Conservation (phyloP, 345 rosid species). For the Lumnitzera littorea region DNA sequence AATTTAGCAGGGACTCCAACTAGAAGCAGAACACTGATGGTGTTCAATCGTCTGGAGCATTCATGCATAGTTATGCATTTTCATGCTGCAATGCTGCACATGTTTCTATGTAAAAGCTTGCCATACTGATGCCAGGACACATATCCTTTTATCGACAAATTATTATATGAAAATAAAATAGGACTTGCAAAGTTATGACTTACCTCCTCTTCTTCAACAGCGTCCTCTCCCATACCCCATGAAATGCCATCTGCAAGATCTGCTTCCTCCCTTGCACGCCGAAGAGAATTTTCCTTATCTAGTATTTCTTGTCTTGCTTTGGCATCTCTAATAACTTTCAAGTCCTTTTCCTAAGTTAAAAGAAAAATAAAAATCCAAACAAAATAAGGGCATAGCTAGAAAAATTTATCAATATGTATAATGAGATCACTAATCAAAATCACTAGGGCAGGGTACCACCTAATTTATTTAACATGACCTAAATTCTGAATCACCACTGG, state of each 20-base stretch:
- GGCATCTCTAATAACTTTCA: constrained; percentile 48
- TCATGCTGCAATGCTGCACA: not conserved
- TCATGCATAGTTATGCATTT: not conserved
- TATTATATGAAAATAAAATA: too few species aligned
- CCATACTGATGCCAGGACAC: too few species aligned
- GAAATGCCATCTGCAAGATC: constrained; percentile 90
- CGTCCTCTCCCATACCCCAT: constrained; percentile 99
- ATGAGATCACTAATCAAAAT: not conserved
- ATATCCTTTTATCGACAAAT: too few species aligned
- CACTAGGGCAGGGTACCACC: too few species aligned
- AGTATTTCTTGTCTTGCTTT: constrained; percentile 46
- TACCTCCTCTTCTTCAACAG: constrained; percentile 91
- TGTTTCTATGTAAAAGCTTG: too few species aligned
- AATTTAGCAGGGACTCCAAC: too few species aligned
- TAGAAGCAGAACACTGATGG: not conserved
- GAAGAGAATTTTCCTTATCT: constrained; percentile 84
- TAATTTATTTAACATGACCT: too few species aligned
- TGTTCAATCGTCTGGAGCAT: not conserved
- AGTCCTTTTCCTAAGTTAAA: constrained; percentile 23
- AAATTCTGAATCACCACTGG: too few species aligned
- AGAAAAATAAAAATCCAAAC: not conserved
- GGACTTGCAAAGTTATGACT: constrained; percentile 6
- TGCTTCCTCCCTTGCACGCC: constrained; percentile 68
- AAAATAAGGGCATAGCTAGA: not conserved
- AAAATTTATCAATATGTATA: not conserved